Evolutionary conservation across 441 rosid species (phyloP), one percentile per base, ranked within the genome.

Genomic region (Populus hybrid): DNA sequence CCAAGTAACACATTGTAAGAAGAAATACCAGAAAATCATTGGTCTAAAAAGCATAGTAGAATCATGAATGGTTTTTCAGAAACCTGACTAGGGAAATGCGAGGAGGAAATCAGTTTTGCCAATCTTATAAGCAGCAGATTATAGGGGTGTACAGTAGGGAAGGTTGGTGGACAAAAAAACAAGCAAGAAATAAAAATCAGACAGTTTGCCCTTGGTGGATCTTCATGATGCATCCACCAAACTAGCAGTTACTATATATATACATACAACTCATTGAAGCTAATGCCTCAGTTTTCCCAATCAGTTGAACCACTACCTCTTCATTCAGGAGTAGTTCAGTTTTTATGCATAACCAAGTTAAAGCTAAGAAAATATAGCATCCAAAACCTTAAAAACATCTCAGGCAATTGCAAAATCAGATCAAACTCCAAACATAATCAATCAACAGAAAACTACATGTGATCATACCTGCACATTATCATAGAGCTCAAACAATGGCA

Each of bases 401-500:
- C 64, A 20, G 66, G 28, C 9, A 50, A 23, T 38, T 31, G 2
- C 61, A 77, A 35, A 24, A 35, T 12, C 11, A 28, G 6, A 66
- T n/a, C 35, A 23, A 35, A 23, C 11, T 72, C 21, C 36, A 69
- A 36, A 72, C 1, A 7, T 35, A 20, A 35, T 38, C 24, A 24
- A 35, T 40, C 42, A 18, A n/a, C 14, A 11, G 14, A 12, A 23
- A 68, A 36, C 31, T 16, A 20, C 9, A 69, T 16, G n/a, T 31
- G 42, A 23, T 21, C 72, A 56, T 85, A 94, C 99, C 97, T 96
- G 98, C 85, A 94, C 99, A 74, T 96, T 94, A 84, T 96, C 98
- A 72, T 94, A 94, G 78, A 96, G 99, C 83, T 94, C 99, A 82
- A 94, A 94, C 87, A 96, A 86, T 3, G 99, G 98, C 64, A 96